These are phyloP conservation scores for Rachicladosporium sp. DNA, from an alignment of 2,329 filamentous ascomycete species.

Conservation along the genomic window DNA sequence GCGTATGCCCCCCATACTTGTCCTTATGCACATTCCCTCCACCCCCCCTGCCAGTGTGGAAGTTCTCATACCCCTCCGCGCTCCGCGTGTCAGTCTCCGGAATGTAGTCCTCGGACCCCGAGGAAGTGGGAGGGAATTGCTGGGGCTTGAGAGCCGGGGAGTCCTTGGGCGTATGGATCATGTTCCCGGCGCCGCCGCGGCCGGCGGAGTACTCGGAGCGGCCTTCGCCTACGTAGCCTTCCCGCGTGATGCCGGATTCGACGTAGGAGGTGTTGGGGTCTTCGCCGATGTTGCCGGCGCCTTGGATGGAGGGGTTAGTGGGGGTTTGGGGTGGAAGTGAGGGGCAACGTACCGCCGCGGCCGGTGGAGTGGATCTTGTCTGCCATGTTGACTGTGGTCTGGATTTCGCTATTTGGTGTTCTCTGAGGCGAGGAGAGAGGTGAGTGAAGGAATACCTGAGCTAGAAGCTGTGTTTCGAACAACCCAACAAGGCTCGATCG, in stretches of 20 bases:
- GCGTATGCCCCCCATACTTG: conserved; percentile 35
- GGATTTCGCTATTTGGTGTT: too few species aligned
- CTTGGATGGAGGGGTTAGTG: conserved; percentile 22
- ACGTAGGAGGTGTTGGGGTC: conserved; percentile 33
- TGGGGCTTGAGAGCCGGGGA: neutral
- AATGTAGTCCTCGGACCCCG: conserved; percentile 27
- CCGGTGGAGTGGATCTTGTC: conserved; percentile 37
- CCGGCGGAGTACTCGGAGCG: conserved; percentile 26
- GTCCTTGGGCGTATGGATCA: conserved; percentile 13
- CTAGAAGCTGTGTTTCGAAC: too few species aligned
- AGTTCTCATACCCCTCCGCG: conserved; percentile 27
- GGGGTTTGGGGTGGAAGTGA: conserved; percentile 1
- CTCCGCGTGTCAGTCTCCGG: conserved; percentile 30
- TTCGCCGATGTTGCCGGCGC: conserved; percentile 46
- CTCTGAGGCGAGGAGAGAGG: too few species aligned
- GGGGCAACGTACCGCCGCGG: conserved; percentile 39
- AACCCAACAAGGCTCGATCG: too few species aligned
- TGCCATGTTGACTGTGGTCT: conserved; percentile 6
- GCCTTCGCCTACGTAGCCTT: conserved; percentile 30
- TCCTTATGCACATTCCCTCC: conserved; percentile 36
- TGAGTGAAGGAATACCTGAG: too few species aligned
- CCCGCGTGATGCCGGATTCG: conserved; percentile 35
- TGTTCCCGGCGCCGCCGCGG: conserved; percentile 30
- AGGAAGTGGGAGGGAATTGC: conserved; percentile 10
- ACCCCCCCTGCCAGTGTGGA: conserved; percentile 37